Evolutionary conservation across 148 eudicot species (phyloP), one percentile per base, ranked within the genome.

Genomic region (Rheum nobile): DNA sequence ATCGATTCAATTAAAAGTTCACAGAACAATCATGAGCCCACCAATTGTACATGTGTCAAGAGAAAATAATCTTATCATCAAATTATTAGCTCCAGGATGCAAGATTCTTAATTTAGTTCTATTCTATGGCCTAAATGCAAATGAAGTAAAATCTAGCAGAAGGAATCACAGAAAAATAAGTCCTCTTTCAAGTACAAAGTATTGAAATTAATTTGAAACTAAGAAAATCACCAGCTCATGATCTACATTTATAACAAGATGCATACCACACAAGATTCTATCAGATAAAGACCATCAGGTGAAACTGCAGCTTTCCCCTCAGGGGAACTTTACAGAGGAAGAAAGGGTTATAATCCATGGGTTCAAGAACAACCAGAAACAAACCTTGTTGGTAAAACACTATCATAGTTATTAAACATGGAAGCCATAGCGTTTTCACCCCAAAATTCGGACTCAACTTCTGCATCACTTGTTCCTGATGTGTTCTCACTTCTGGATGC

Each of bases 371-470:
- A 22, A 28, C 8, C 44, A 31, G 26, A 46, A 71, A 75, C 80
- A 31, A 59, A 93, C 98, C 97, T 93, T 70, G 74, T 67, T 52
- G 84, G 84, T 38, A 88, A 85, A 29, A 82, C 67, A 35, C 78
- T 80, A 65, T 79, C 73, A 77, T 82, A 85, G 54, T 80, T 82
- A 78, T 86, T 87, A 74, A 82, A 82, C 41, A 81, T 65, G 76
- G 86, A 79, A 44, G 79, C 79, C 76, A 89, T 81, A 75, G 76
- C 83, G 79, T 39, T 75, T 8, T 84, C 87, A 38, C 79, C 85
- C 72, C 77, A 81, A 41, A 85, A 87, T 37, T 83, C 86, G 12
- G 98, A 94, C 75, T 94, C 93, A 48, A 89, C 97, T 85, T 94
- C 97, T 59, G 84, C 88, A 75, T 94, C 98, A 80, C 97, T 91